These are phyloP conservation scores for Xylariales sp. DNA, from an alignment of 2,329 filamentous ascomycete species.

Conservation along the genomic window DNA sequence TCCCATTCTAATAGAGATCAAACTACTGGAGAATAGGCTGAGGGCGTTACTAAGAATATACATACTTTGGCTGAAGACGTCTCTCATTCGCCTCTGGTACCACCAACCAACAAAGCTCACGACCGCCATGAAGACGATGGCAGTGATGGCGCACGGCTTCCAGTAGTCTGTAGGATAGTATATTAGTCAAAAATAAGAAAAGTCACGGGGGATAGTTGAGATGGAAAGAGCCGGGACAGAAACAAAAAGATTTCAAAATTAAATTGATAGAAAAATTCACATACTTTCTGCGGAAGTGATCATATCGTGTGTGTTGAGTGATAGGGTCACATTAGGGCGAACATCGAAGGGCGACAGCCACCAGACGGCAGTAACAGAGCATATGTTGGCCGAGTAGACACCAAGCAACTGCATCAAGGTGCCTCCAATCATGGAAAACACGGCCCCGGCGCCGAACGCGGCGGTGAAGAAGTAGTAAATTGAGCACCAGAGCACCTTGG, in stretches of 20 bases:
- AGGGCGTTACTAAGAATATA: neutral
- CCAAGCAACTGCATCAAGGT: slow-evolving; percentile 3
- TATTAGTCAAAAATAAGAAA: neutral
- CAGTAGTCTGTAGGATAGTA: neutral
- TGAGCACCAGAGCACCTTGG: neutral
- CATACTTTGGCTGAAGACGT: slow-evolving; percentile 3
- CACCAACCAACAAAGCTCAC: slow-evolving; percentile 5
- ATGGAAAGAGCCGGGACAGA: too few species aligned
- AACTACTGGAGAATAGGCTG: neutral
- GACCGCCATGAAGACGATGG: slow-evolving; percentile 1
- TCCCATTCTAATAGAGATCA: neutral
- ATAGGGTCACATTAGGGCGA: neutral
- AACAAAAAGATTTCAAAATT: too few species aligned
- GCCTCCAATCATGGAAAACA: slow-evolving; percentile 3
- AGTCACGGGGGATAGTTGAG: too few species aligned
- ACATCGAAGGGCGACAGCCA: neutral
- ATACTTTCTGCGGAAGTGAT: neutral
- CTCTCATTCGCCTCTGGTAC: slow-evolving; percentile 4
- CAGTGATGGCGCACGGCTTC: slow-evolving; percentile 5
- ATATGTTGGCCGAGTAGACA: slow-evolving; percentile 5
- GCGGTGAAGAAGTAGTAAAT: slow-evolving; percentile 1
- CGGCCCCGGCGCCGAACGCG: slow-evolving; percentile 1
- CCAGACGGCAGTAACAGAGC: neutral
- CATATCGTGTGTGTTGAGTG: neutral
- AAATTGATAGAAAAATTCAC: too few species aligned